Conservation (phyloP, 805 yeast species). For the Saccharomycopsis fermentans region DNA sequence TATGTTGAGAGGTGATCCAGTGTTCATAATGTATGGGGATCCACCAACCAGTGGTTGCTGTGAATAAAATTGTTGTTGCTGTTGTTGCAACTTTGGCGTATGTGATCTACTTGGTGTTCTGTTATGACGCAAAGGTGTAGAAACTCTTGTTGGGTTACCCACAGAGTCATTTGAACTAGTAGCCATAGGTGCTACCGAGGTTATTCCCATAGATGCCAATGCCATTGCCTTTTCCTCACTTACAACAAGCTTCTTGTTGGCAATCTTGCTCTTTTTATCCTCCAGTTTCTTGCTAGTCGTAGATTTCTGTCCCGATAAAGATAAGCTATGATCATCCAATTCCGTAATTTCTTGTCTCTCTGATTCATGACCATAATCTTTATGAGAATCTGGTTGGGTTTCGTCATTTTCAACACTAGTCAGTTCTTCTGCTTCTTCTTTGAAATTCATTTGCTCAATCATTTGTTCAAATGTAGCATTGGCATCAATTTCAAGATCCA, state of each 20-base stretch:
- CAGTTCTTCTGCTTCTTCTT: not conserved
- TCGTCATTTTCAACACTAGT: not conserved
- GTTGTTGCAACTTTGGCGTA: not conserved
- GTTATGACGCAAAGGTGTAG: not conserved
- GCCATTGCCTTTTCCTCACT: slow-evolving; percentile 17
- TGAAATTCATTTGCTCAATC: not conserved
- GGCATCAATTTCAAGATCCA: not conserved
- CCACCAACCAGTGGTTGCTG: not conserved
- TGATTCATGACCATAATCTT: not conserved
- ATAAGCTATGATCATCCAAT: not conserved
- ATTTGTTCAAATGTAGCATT: not conserved
- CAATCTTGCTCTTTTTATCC: slow-evolving; percentile 9
- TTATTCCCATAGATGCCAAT: slow-evolving; percentile 16
- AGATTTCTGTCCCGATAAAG: not conserved
- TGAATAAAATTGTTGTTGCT: not conserved
- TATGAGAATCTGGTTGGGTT: not conserved
- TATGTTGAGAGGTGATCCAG: not conserved
- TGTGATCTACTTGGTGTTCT: not conserved
- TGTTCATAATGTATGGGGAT: not conserved
- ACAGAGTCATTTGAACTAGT: not conserved
- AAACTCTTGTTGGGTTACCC: not conserved
- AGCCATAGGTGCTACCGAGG: not conserved
- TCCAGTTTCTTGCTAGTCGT: slow-evolving; percentile 22
- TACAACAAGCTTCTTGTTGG: not conserved
- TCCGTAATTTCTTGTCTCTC: not conserved